Evolutionary conservation across 805 yeast species (phyloP), one percentile per base, ranked within the genome.

Genomic region (Starmerella vaccinii): DNA sequence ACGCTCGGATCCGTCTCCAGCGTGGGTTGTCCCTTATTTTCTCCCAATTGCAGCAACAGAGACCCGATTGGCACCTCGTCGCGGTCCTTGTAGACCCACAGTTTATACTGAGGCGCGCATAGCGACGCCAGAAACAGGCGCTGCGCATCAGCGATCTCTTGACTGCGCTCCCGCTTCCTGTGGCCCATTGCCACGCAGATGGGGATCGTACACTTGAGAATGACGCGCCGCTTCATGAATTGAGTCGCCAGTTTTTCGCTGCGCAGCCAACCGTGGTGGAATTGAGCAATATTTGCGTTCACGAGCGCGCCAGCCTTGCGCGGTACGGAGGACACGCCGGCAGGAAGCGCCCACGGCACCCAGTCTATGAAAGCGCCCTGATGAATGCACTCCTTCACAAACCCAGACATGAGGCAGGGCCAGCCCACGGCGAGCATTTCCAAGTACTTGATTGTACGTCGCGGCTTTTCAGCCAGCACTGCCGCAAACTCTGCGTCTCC

Each of bases 401-500:
- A 87, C 8, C 65, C 61, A 50, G 75, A 74, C 2, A 85, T 79
- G n/a, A 88, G 60, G 18, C 84, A 74, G 2, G 97, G 97, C 95
- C 95, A 87, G 2, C 90, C 89, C 40, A 87, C 61, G 0, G 90
- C 84, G 16, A 87, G 63, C 2, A 82, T 78, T 60, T 85, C 92
- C 9, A 88, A 63, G 62, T 82, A 88, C 60, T 87, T 88, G 8
- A 80, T 72, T 44, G 88, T 84, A 33, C 95, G 68, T 18, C 76
- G 71, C 50, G 75, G 73, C 27, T 71, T 71, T 34, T 73, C 73
- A 0, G 90, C 73, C 1, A 88, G 65, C 30, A 84, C 68, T 1
- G 89, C 89, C 1, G 75, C 86, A 66, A 87, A 84, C 29, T 59
- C 69, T 53, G 63, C 71, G 1, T 56, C 23, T 10, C 19, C 34